phyloP scores from a whole-genome alignment of 331 rosid species.

The Dryas integrifolia region DNA sequence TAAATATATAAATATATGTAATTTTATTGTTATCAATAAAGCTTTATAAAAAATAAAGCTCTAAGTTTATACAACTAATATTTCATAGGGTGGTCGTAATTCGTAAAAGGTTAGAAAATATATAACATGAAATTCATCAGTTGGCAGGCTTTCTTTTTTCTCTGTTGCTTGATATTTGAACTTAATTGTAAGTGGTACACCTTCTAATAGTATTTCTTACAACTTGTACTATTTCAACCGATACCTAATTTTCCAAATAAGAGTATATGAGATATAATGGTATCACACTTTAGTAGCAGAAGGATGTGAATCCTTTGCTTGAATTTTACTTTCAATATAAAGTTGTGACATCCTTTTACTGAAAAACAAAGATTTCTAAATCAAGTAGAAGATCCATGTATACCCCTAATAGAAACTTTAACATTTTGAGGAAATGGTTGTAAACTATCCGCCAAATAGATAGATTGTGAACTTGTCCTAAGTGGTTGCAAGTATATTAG shows the following conservation, averaged over 20 bases:
- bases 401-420: no score
- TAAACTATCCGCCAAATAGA: no score
- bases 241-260: background rate
- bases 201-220: constrained; percentile 7
- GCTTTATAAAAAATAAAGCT: background rate
- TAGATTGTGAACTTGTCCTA: background rate
- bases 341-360: background rate
- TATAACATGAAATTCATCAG: background rate
- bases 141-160: background rate
- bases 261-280: background rate
- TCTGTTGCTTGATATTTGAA: background rate
- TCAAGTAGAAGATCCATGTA: background rate
- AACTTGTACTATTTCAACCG: background rate
- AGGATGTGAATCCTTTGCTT: background rate
- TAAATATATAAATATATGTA: background rate
- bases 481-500: background rate
- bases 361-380: background rate
- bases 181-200: background rate
- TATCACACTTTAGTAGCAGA: background rate
- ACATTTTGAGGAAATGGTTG: background rate
- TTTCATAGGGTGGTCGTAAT: background rate
- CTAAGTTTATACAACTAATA: background rate
- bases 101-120: background rate
- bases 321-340: background rate
- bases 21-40: background rate